Base-by-base conservation (phyloP, 352 stramenopile species). In the Peronospora belbahrii region DNA sequence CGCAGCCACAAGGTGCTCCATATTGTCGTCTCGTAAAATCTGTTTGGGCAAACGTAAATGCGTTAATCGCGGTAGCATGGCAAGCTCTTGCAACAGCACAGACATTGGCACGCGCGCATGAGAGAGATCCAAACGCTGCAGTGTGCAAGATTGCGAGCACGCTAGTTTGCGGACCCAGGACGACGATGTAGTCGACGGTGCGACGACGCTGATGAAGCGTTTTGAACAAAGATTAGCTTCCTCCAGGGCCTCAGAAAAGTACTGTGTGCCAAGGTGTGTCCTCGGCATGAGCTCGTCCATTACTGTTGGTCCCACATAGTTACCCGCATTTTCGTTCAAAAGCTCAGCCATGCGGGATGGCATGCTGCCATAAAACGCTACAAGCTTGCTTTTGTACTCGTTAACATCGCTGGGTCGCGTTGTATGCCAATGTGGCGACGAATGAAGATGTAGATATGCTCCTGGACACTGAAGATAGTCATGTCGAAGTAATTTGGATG, bases 1-100 rank as follows among this genome's bases (percentile, higher is more conserved):
- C n/a, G 66, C 72, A 18, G 70, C 69, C 30, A 91, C 49, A 15
- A 88, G 72, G 51, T 83, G 73, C 53, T 91, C 80, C 17, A 91
- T 35, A 49, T 88, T 85, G 20, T 87, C 72, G 18, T 83, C 63
- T 1, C 76, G 68, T 30, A 88, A 53, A 17, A 91, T 74, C 51
- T 81, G 71, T 9, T 48, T 41, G 0, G 80, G 76, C 13, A 91
- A 47, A 5, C 75, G 71, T 23, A 91, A 44, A 18, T 88, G 74
- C 8, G 72, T 76, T 35, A 91, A 49, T 23, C 64, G 66, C 18
- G 69, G 62, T 18, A 91, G 48, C 23, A 65, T 62, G 5, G 39
- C 39, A 10, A 91, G 53, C 44, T 85, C 74, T 22, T 62, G 61
- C 23, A 91, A 52, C 27, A 91, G 25, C 22, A 88, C 73, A 3